These are phyloP conservation scores for Plasmodium inui DNA, from an alignment of 169 alveolate genomes.

Conservation along the genomic window DNA sequence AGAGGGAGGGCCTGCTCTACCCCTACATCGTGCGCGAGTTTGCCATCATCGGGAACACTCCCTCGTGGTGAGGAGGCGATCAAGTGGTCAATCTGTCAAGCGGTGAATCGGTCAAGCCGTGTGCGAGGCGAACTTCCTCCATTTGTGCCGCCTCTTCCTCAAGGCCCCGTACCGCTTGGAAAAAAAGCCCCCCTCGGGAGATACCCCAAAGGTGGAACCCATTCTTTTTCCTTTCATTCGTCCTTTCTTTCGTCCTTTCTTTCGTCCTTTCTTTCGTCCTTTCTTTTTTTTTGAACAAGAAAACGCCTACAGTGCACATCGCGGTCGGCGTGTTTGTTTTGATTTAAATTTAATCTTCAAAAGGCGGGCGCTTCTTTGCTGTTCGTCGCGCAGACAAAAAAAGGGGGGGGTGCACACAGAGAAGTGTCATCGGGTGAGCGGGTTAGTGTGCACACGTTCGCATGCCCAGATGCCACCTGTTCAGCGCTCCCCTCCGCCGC, in stretches of 20 bases:
- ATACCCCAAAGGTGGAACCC: background rate
- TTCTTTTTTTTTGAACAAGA: background rate
- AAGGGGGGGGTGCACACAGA: background rate
- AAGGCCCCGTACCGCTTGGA: background rate
- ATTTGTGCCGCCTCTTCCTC: background rate
- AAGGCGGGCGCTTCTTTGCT: background rate
- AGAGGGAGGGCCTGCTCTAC: slow-evolving; percentile 78
- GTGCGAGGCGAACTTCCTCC: background rate
- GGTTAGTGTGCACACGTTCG: background rate
- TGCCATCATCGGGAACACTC: slow-evolving; percentile 88
- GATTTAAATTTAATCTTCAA: background rate
- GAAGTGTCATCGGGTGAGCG: too few species aligned
- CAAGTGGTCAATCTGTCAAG: background rate
- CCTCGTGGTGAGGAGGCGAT: slow-evolving; percentile 82
- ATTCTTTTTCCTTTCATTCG: too few species aligned
- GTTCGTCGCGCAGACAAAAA: background rate
- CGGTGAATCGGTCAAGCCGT: background rate
- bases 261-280: too few species aligned
- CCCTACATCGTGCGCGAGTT: slow-evolving; percentile 86
- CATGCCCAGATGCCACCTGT: too few species aligned
- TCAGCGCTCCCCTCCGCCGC: too few species aligned
- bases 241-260: too few species aligned
- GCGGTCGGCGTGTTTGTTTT: background rate
- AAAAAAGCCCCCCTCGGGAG: background rate
- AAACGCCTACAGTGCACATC: background rate